These are phyloP conservation scores for Xylaria intraflava DNA, from an alignment of 495 filamentous ascomycete species.

Conservation along the genomic window DNA sequence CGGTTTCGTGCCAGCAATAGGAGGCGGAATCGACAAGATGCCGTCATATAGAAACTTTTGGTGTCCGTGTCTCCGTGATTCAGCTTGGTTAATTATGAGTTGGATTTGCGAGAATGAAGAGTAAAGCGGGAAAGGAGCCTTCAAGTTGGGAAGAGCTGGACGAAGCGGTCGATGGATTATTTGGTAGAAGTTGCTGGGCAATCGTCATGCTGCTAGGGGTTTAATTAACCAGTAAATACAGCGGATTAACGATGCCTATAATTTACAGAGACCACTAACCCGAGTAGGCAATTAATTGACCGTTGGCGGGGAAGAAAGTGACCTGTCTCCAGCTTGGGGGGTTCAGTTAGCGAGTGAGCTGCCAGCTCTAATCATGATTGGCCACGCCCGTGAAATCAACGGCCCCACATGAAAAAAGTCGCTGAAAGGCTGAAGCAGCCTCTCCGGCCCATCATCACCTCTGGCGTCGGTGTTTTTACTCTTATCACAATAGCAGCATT, in stretches of 20 bases:
- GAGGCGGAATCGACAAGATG: neutral
- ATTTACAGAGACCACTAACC: no score
- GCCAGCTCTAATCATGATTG: conserved; percentile 6
- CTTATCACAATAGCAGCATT: neutral
- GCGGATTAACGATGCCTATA: no score
- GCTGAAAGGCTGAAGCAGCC: neutral
- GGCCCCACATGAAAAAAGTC: conserved; percentile 21
- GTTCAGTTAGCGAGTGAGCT: no score
- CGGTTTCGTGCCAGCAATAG: neutral
- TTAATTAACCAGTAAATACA: no score
- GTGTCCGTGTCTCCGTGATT: neutral
- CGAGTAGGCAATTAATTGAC: no score
- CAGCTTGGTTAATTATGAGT: neutral
- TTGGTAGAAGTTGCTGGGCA: no score
- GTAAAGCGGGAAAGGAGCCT: no score
- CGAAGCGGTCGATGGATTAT: no score
- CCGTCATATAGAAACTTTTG: neutral
- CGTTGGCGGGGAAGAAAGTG: no score
- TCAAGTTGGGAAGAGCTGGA: no score
- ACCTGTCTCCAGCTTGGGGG: no score
- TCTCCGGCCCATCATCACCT: neutral
- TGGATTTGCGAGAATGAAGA: neutral
- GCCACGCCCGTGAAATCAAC: neutral
- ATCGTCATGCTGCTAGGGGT: no score
- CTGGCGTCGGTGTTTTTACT: neutral